phyloP scores from a whole-genome alignment of 108 stramenopile genomes.

The Nannochloropsis oceanica region DNA sequence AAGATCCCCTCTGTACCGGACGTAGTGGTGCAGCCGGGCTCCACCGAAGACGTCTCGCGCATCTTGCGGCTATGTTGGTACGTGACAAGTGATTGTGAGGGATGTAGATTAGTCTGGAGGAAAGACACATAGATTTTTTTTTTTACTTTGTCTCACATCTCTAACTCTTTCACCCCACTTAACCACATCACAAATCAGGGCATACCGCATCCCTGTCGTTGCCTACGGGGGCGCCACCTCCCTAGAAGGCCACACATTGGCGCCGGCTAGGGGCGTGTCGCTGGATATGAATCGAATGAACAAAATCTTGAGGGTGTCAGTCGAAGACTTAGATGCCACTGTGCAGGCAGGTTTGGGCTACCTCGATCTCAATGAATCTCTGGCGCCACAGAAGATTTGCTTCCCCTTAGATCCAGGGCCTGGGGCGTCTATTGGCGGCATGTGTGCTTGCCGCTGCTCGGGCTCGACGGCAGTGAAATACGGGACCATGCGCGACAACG shows the following conservation, averaged over 20 bases:
- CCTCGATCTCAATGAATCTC: constrained; percentile 20
- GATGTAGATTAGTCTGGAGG: too few species aligned
- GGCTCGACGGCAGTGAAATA: constrained; percentile 89
- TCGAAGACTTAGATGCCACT: constrained; percentile 38
- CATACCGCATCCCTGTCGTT: constrained; percentile 58
- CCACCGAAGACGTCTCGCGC: constrained; percentile 51
- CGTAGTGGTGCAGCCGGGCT: constrained; percentile 51
- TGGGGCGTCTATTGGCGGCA: constrained; percentile 75
- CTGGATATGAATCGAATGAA: constrained; percentile 38
- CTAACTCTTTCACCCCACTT: not conserved
- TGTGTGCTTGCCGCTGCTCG: constrained; percentile 63
- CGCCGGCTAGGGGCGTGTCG: constrained; percentile 27
- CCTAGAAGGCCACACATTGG: constrained; percentile 66
- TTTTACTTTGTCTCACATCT: not conserved
- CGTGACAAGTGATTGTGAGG: not conserved
- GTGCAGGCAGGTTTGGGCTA: constrained; percentile 41
- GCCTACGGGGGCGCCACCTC: constrained; percentile 83
- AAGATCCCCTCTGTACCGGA: constrained; percentile 40
- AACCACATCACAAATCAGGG: not conserved
- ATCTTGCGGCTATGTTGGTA: constrained; percentile 45
- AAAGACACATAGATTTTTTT: too few species aligned
- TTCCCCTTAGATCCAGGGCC: constrained; percentile 88
- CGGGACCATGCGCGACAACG: constrained; percentile 82
- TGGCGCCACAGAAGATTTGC: constrained; percentile 56
- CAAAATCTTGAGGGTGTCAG: constrained; percentile 15